phyloP scores from a whole-genome alignment of 345 rosid species.

The Linum trigynum region DNA sequence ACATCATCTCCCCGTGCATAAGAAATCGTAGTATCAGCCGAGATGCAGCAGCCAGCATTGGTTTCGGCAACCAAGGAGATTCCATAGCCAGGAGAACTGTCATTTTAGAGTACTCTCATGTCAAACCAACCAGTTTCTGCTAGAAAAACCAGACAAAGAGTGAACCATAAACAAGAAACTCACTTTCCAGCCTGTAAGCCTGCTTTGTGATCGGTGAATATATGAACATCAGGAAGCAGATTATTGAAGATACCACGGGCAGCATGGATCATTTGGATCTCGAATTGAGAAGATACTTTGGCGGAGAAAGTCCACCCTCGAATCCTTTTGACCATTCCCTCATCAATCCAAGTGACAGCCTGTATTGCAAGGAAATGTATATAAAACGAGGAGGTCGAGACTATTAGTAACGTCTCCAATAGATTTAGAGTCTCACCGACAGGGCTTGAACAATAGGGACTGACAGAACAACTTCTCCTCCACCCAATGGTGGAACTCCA shows the following conservation, averaged over 20 bases:
- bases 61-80: conserved; percentile 87
- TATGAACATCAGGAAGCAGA: conserved; percentile 85
- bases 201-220: conserved; percentile 55
- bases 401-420: not conserved
- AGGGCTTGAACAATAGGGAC: conserved; percentile 49
- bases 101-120: conserved; percentile 2
- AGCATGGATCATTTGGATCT: conserved; percentile 61
- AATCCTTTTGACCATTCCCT: conserved; percentile 89
- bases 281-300: conserved; percentile 62
- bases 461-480: conserved; percentile 70
- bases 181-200: conserved; percentile 90
- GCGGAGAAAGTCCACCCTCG: conserved; percentile 77
- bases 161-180: conserved; percentile 11
- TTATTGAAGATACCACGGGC: conserved; percentile 88
- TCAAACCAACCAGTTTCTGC: not conserved
- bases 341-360: conserved; percentile 73
- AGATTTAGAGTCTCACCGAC: conserved; percentile 29
- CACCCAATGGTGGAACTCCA: conserved; percentile 74
- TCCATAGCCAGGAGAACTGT: conserved; percentile 93
- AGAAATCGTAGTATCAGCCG: conserved; percentile 68
- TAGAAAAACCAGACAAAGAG: no score
- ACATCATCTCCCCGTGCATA: conserved; percentile 30
- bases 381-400: not conserved
- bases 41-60: conserved; percentile 72
- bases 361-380: conserved; percentile 27